These are phyloP conservation scores for Ciborinia camelliae DNA, from an alignment of 2,329 filamentous ascomycete species.

Conservation along the genomic window DNA sequence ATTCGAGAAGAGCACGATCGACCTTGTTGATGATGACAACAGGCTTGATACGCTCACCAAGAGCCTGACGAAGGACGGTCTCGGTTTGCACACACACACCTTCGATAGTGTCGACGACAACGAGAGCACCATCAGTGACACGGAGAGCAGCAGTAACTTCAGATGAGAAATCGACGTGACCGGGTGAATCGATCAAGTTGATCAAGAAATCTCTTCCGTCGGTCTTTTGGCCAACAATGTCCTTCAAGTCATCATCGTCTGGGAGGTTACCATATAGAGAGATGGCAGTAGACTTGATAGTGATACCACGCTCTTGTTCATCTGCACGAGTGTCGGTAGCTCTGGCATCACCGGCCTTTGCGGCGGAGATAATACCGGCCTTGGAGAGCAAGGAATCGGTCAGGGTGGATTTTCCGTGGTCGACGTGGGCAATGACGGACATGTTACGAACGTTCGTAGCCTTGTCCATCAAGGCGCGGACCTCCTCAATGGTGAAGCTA, in stretches of 20 bases:
- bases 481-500: slow-evolving; percentile 98
- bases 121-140: slow-evolving; percentile 99
- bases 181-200: slow-evolving; percentile 99
- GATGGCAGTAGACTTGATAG: slow-evolving; percentile 99
- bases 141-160: slow-evolving; percentile 99
- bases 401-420: slow-evolving; percentile 99
- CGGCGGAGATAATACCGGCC: slow-evolving; percentile 98
- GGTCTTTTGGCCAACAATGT: slow-evolving; percentile 83
- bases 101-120: slow-evolving; percentile 99
- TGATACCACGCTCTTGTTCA: slow-evolving; percentile 99
- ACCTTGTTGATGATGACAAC: slow-evolving; percentile 99
- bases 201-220: slow-evolving; percentile 97
- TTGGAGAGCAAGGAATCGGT: slow-evolving; percentile 99
- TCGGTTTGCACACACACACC: slow-evolving; percentile 99
- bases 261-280: slow-evolving; percentile 87
- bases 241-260: slow-evolving; percentile 85
- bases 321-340: slow-evolving; percentile 96
- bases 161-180: slow-evolving; percentile 99
- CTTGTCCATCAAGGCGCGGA: slow-evolving; percentile 76
- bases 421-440: slow-evolving; percentile 99
- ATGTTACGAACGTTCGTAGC: slow-evolving; percentile 83
- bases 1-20: slow-evolving; percentile 97
- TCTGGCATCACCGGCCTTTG: slow-evolving; percentile 92
- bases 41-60: slow-evolving; percentile 99
- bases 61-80: slow-evolving; percentile 97